Conservation (phyloP, 2,329 filamentous ascomycete genomes). For the Tolypocladium capitatum region DNA sequence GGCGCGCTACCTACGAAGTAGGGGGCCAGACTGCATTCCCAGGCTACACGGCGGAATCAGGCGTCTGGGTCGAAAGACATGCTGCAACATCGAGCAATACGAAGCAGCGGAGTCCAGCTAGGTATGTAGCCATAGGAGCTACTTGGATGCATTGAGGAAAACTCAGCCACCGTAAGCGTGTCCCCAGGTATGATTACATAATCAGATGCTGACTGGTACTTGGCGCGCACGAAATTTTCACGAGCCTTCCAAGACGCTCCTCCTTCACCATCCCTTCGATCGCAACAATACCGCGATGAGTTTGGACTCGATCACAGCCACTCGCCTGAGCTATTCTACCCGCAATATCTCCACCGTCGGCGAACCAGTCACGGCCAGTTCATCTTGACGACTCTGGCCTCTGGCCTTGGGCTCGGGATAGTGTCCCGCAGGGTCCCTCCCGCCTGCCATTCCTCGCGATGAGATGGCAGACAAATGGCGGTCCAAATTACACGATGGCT, state of each 20-base stretch:
- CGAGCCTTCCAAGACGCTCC: not conserved
- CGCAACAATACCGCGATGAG: not conserved
- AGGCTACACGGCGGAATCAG: no score
- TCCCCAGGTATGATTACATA: not conserved
- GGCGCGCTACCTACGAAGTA: no score
- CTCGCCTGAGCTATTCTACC: not conserved
- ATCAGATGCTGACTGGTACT: not conserved
- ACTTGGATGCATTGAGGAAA: no score
- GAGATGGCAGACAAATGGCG: not conserved
- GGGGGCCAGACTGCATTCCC: no score
- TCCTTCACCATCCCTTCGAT: not conserved
- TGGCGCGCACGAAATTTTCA: not conserved
- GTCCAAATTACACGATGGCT: not conserved
- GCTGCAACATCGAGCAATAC: no score
- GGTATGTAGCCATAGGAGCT: no score
- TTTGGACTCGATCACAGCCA: not conserved
- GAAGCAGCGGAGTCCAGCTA: no score
- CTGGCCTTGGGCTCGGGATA: not conserved
- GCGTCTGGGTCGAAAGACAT: no score
- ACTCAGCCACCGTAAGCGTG: no score
- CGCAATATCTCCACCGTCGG: not conserved
- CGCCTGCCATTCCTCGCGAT: not conserved
- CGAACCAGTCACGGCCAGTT: not conserved
- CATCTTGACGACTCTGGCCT: not conserved
- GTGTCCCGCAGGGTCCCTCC: no score